Conservation (phyloP, 371 early-diverging fungal species). For the Phascolomyces articulosus region DNA sequence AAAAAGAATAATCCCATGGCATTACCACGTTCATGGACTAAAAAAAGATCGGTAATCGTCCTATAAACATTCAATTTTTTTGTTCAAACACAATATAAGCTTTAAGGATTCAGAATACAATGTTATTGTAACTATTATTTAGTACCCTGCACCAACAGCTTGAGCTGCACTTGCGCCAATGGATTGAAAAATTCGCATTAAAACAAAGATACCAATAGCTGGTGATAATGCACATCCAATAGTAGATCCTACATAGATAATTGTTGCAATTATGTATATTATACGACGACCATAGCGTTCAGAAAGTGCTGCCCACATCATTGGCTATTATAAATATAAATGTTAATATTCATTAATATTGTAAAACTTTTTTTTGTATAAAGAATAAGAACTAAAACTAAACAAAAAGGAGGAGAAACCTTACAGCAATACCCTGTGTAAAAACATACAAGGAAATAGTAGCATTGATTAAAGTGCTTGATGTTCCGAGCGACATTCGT, state of each 20-base stretch:
- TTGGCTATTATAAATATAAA: conserved; percentile 30
- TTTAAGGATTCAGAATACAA: no score
- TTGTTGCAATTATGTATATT: conserved; percentile 62
- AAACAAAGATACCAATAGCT: conserved; percentile 56
- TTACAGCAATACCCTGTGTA: conserved; percentile 45
- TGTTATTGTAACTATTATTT: no score
- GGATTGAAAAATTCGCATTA: conserved; percentile 70
- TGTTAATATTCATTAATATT: not conserved
- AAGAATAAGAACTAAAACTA: not conserved
- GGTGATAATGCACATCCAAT: conserved; percentile 68
- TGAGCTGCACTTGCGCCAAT: conserved; percentile 74
- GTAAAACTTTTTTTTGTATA: not conserved
- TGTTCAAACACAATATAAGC: no score
- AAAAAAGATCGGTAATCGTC: conserved; percentile 37
- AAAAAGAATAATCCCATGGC: conserved; percentile 65
- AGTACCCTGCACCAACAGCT: conserved; percentile 75
- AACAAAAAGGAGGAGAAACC: no score
- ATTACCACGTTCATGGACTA: conserved; percentile 46
- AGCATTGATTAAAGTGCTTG: conserved; percentile 39
- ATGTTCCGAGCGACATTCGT: conserved; percentile 26
- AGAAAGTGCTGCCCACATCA: conserved; percentile 74
- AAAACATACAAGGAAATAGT: conserved; percentile 51
- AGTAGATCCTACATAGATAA: conserved; percentile 61
- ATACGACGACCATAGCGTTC: conserved; percentile 68
- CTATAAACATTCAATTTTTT: no score